Conservation (phyloP, 2,329 filamentous ascomycete genomes). For the Fonsecaea nubica region DNA sequence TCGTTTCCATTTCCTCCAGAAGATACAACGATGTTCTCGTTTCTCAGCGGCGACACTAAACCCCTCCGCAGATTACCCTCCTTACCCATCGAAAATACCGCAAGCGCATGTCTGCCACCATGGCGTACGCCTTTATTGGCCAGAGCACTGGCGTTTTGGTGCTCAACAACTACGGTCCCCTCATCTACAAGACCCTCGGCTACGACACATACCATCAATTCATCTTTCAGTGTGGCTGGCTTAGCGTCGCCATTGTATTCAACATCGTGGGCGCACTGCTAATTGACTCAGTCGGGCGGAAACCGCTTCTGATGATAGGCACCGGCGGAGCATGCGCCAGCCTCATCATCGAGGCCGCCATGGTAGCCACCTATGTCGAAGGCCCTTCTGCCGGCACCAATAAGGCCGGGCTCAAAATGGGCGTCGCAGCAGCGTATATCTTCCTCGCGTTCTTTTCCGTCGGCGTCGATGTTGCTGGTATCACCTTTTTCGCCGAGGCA, state of each 20-base stretch:
- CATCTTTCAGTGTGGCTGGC: slow-evolving; percentile 29
- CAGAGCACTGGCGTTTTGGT: slow-evolving; percentile 18
- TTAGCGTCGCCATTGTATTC: slow-evolving; percentile 22
- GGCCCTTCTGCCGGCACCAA: slow-evolving; percentile 30
- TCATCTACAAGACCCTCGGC: slow-evolving; percentile 27
- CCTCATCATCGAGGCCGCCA: slow-evolving; percentile 34
- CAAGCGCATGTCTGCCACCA: too few species aligned
- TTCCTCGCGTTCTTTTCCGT: slow-evolving; percentile 51
- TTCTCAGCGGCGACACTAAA: too few species aligned
- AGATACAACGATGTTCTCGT: too few species aligned
- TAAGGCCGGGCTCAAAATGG: slow-evolving; percentile 43
- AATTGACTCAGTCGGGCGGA: slow-evolving; percentile 35
- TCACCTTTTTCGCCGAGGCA: slow-evolving; percentile 24
- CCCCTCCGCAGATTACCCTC: too few species aligned
- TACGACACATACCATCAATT: slow-evolving; percentile 25
- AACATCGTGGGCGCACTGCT: slow-evolving; percentile 26
- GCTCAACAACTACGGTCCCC: slow-evolving; percentile 32
- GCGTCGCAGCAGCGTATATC: slow-evolving; percentile 50
- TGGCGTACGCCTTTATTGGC: too few species aligned
- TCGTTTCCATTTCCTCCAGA: too few species aligned
- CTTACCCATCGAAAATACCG: too few species aligned
- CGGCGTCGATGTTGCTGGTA: slow-evolving; percentile 22
- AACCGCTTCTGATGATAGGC: slow-evolving; percentile 41
- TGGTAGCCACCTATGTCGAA: slow-evolving; percentile 45
- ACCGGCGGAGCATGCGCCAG: slow-evolving; percentile 20